Evolutionary conservation across 768 basidiomycete genomes (phyloP), one percentile per base, ranked within the genome.

Genomic region (Kwoniella sp.): DNA sequence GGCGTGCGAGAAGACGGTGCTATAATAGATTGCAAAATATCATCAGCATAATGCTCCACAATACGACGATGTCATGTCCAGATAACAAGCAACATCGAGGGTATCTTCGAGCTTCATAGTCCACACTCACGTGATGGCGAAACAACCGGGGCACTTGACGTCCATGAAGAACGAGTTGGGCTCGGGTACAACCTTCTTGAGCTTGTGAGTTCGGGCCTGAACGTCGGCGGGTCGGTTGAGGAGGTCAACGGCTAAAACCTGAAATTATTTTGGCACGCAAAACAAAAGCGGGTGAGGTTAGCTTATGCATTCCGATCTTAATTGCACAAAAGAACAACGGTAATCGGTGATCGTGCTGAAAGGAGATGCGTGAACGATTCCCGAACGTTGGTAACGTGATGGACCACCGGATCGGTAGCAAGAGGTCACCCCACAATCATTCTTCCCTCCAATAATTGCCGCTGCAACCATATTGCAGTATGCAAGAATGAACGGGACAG

Each of bases 151-250:
- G 84, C 95, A 98, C 83, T 98, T 99, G 76, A 98, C 94, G 78
- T 99, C 96, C 96, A 99, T 98, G 84, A 98, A 98, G 84, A 91
- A 98, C 36, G 95, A 98, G 84, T 97, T 92, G 70, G 96, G 96
- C 57, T 89, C 89, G 83, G 97, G 96, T 74, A 99, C 96, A 76
- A 98, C 88, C 81, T 93, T 89, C 87, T 99, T 98, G 82, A 97
- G 90, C 86, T 98, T 98, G 90, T 98, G 95, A 82, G 87, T 88
- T 82, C 85, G 88, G 82, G 84, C 88, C 84, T 95, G 90, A 74
- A 86, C 82, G 81, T 92, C 90, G 71, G 86, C 82, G 64, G 92
- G 89, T 74, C 92, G 95, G 88, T 98, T 91, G 82, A 98, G 89
- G 82, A 99, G 90, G 83, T 99, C 96, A 81, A 96, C 82, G 82